phyloP scores from a whole-genome alignment of 768 basidiomycete genomes.

The Auricularia auricula-judae region DNA sequence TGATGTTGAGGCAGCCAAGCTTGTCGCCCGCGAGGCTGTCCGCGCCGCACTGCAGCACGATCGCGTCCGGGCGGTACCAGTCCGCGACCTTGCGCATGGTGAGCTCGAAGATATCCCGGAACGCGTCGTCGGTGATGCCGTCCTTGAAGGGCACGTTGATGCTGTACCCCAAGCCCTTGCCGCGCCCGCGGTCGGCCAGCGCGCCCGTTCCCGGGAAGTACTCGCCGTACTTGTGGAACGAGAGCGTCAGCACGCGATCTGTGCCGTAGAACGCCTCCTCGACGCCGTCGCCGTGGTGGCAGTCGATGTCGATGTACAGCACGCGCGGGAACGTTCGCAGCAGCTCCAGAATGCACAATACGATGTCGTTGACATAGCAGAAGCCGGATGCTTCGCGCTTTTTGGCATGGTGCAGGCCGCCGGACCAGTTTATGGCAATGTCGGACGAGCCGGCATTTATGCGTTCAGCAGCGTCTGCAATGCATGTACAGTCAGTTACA shows the following conservation, averaged over 20 bases:
- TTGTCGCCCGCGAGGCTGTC: constrained; percentile 37
- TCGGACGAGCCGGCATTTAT: constrained; percentile 32
- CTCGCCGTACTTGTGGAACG: constrained; percentile 38
- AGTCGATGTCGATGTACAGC: constrained; percentile 39
- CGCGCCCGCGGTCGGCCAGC: constrained; percentile 31
- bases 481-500: too few relatives aligned
- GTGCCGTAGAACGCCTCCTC: constrained; percentile 42
- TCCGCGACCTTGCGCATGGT: constrained; percentile 36
- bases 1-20: constrained; percentile 36
- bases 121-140: constrained; percentile 35
- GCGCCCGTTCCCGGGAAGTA: constrained; percentile 40
- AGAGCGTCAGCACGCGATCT: constrained; percentile 37
- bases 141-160: constrained; percentile 37
- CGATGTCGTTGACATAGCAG: constrained; percentile 41
- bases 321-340: constrained; percentile 28
- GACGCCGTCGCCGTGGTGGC: constrained; percentile 41
- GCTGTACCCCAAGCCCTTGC: constrained; percentile 31
- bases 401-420: constrained; percentile 40
- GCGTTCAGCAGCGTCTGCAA: constrained; percentile 21
- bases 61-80: constrained; percentile 33
- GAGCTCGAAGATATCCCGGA: constrained; percentile 30
- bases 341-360: constrained; percentile 33
- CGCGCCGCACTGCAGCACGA: constrained; percentile 38
- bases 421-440: constrained; percentile 38
- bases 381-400: constrained; percentile 37